A percentile compares a stretch with the other conserved stretches of the same genome.
Evolutionary conservation across 164 flowering plant genomes (phyloP).

Genomic region (Kalanchoe fedtschenkoi): DNA sequence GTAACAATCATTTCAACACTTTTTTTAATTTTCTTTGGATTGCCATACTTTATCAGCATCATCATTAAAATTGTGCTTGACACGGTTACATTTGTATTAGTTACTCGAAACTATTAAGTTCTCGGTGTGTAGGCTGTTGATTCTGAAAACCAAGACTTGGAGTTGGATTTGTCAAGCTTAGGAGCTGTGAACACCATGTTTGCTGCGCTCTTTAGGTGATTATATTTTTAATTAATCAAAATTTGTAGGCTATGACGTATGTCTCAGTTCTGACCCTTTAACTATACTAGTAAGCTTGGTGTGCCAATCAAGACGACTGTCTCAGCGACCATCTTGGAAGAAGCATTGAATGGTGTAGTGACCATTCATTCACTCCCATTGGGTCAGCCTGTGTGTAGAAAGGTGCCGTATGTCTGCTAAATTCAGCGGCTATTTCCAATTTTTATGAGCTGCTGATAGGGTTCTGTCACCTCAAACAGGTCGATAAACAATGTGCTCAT

Average conservation of each 20-base stretch:
- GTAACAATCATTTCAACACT: slow-evolving; percentile 21
- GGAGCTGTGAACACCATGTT: slow-evolving; percentile 94
- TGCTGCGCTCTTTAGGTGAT: slow-evolving; percentile 90
- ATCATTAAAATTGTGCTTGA: not conserved
- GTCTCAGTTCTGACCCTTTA: not conserved
- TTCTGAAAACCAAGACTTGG: slow-evolving; percentile 76
- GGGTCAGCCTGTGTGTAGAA: slow-evolving; percentile 49
- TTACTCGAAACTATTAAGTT: not conserved
- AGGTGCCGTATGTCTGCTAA: slow-evolving; percentile 27
- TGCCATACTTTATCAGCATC: not conserved
- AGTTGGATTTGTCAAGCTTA: slow-evolving; percentile 92
- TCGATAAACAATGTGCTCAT: slow-evolving; percentile 90
- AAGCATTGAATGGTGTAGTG: slow-evolving; percentile 77
- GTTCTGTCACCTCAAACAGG: slow-evolving; percentile 32
- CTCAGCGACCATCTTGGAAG: slow-evolving; percentile 87
- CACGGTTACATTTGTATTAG: not conserved
- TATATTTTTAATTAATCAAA: not conserved
- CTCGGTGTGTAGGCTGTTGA: slow-evolving; percentile 63
- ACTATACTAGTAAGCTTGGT: slow-evolving; percentile 67
- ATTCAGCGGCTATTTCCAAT: not conserved
- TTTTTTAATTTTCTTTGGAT: not conserved
- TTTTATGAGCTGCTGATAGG: not conserved
- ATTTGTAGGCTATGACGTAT: not conserved
- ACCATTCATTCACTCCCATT: slow-evolving; percentile 46
- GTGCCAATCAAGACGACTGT: slow-evolving; percentile 95